Conservation (phyloP, 768 basidiomycete genomes). For the Cystofilobasidium ferigula region DNA sequence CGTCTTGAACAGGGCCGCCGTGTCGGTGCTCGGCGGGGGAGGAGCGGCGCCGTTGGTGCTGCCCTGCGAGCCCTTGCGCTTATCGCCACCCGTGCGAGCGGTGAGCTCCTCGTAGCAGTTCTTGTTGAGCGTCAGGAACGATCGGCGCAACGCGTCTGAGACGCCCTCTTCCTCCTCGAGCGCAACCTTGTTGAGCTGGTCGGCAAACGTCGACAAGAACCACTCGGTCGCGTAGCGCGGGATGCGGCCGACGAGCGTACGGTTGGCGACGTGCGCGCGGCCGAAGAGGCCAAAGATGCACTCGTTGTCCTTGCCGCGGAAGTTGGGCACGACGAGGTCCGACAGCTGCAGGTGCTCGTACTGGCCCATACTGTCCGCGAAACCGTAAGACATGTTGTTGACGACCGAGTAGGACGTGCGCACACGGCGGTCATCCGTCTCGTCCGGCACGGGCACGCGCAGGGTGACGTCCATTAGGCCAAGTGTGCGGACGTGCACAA, state of each 20-base stretch:
- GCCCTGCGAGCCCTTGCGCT: conserved; percentile 63
- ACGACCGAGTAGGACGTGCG: conserved; percentile 81
- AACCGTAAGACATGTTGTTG: conserved; percentile 87
- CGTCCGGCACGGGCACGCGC: conserved; percentile 49
- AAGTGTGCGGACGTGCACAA: conserved; percentile 72
- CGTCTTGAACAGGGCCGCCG: conserved; percentile 45
- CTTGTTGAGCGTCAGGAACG: conserved; percentile 80
- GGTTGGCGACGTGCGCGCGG: conserved; percentile 47
- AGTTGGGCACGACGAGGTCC: conserved; percentile 81
- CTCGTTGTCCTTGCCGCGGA: conserved; percentile 62
- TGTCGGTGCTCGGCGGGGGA: conserved; percentile 15
- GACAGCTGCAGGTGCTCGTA: conserved; percentile 74
- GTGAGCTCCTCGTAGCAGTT: conserved; percentile 57
- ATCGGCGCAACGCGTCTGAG: conserved; percentile 66
- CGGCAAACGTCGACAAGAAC: conserved; percentile 54
- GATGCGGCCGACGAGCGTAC: conserved; percentile 42
- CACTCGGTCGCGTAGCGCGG: conserved; percentile 76
- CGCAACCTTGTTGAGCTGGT: conserved; percentile 49
- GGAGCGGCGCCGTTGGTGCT: conserved; percentile 31
- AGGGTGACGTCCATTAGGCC: conserved; percentile 91
- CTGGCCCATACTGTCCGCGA: conserved; percentile 78
- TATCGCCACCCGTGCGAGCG: conserved; percentile 28
- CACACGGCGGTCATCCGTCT: conserved; percentile 73
- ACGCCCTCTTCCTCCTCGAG: conserved; percentile 47
- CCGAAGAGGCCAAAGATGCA: conserved; percentile 97